Conservation (phyloP, 2,329 filamentous ascomycete genomes). For the Fusarium oxysporum region DNA sequence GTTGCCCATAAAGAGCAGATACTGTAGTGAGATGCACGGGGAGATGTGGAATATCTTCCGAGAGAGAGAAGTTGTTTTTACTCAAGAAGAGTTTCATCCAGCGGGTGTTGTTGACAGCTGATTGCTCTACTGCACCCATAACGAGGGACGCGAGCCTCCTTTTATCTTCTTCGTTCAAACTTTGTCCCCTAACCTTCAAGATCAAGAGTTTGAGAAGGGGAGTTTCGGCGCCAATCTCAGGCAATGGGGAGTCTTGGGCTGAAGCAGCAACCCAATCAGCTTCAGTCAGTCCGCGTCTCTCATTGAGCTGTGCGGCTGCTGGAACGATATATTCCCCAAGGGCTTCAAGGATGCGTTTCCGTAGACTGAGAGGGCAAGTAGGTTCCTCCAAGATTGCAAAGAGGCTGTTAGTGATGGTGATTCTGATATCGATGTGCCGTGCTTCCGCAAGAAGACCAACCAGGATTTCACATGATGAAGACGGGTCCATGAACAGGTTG, state of each 20-base stretch:
- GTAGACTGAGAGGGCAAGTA: slow-evolving; percentile 20
- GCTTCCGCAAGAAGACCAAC: slow-evolving; percentile 45
- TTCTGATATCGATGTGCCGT: slow-evolving; percentile 49
- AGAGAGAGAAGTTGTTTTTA: slow-evolving; percentile 44
- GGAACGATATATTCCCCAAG: slow-evolving; percentile 46
- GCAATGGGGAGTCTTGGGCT: neutral
- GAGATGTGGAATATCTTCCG: slow-evolving; percentile 40
- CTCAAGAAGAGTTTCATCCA: slow-evolving; percentile 50
- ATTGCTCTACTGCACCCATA: slow-evolving; percentile 42
- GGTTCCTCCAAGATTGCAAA: slow-evolving; percentile 37
- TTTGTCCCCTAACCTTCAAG: neutral
- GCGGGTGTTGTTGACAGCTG: slow-evolving; percentile 44
- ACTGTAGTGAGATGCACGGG: slow-evolving; percentile 37
- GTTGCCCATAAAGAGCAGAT: slow-evolving; percentile 14
- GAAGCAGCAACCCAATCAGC: slow-evolving; percentile 44
- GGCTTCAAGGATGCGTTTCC: slow-evolving; percentile 40
- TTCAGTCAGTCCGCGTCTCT: slow-evolving; percentile 43
- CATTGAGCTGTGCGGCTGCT: slow-evolving; percentile 47
- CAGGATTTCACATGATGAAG: slow-evolving; percentile 46
- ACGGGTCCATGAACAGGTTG: slow-evolving; percentile 43
- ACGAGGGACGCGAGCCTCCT: slow-evolving; percentile 41
- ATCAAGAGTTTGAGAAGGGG: slow-evolving; percentile 19
- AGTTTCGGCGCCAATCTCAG: slow-evolving; percentile 17
- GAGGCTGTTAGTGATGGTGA: slow-evolving; percentile 47
- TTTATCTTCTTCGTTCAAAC: slow-evolving; percentile 8